Evolutionary conservation across 306 rosid species (phyloP), one percentile per base, ranked within the genome.

Genomic region (Arachis hypogaea): DNA sequence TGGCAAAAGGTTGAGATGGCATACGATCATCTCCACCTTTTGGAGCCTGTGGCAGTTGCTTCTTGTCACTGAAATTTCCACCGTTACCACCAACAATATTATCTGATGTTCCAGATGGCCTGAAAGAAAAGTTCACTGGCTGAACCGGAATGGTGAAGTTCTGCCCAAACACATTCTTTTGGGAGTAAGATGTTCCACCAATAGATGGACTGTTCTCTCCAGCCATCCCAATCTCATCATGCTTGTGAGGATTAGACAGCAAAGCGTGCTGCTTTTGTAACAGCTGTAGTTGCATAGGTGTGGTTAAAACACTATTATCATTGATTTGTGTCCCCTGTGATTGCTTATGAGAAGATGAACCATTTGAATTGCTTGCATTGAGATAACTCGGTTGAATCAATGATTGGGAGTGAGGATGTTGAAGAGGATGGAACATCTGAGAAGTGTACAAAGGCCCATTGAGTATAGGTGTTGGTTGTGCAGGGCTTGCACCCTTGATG

Each of bases 381-480:
- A 71, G 87, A 72, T 85, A 82, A 51, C 66, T 46, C 10, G 82
- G 63, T 64, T 59, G 86, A 47, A 59, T 51, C 40, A 72, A 75
- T 73, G 82, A 36, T 55, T 81, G 82, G 8, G 75, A 72, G 55
- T 56, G 81, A 59, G 77, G 72, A 43, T 77, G 83, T 54, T 74
- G 85, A 50, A 82, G 66, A 11, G 85, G 82, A 76, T 79, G 85
- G 71, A 71, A 77, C 59, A 81, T 69, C 60, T 83, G 89, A 55
- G 85, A 64, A 49, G 85, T 52, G 84, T 74, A 83, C 81, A 81
- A 81, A 8, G 85, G 79, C 33, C 82, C 82, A 59, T 72, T 88
- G 33, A 83, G 75, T 16, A 83, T 18, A 59, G 75, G 84, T 40
- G 83, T 38, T 70, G 86, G 67, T 64, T 79, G 92, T 54, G 77